These are phyloP conservation scores for Claviceps monticola DNA, from an alignment of 2,329 filamentous ascomycete species.

Conservation along the genomic window DNA sequence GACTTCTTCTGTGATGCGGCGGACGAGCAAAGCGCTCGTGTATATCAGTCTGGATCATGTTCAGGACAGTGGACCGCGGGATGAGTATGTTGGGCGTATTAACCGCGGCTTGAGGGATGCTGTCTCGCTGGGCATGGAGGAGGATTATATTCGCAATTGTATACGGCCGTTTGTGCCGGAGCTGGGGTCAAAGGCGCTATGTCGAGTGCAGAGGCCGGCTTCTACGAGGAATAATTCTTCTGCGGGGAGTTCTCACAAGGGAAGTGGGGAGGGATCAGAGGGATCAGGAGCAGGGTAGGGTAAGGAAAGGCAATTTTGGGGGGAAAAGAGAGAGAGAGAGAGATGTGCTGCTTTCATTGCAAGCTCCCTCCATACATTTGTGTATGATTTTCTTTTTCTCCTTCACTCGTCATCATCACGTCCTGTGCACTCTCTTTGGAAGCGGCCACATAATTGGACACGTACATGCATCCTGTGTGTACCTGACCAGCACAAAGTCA, in stretches of 20 bases:
- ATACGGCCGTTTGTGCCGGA: constrained; percentile 23
- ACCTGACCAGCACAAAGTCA: background rate
- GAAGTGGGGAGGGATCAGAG: background rate
- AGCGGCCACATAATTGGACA: too few relatives aligned
- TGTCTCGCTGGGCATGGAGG: constrained; percentile 18
- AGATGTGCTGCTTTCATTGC: background rate
- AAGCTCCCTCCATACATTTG: too few relatives aligned
- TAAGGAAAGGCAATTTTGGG: background rate
- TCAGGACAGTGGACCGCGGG: constrained; percentile 20
- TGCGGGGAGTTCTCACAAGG: background rate
- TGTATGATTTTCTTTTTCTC: too few relatives aligned
- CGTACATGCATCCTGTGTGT: too few relatives aligned
- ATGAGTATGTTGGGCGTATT: constrained; percentile 27
- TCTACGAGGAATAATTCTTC: background rate
- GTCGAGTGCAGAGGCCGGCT: background rate
- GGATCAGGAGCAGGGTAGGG: background rate
- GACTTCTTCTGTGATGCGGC: background rate
- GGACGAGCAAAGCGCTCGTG: constrained; percentile 21
- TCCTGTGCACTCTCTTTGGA: too few relatives aligned
- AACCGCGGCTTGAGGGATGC: constrained; percentile 24
- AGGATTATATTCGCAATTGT: constrained; percentile 23
- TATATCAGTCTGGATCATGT: constrained; percentile 23
- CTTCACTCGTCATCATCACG: too few relatives aligned
- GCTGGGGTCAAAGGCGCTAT: background rate
- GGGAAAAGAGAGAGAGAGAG: background rate